These are phyloP conservation scores for Stenogyne calaminthoides DNA, from an alignment of 305 asterid genomes.

Conservation along the genomic window DNA sequence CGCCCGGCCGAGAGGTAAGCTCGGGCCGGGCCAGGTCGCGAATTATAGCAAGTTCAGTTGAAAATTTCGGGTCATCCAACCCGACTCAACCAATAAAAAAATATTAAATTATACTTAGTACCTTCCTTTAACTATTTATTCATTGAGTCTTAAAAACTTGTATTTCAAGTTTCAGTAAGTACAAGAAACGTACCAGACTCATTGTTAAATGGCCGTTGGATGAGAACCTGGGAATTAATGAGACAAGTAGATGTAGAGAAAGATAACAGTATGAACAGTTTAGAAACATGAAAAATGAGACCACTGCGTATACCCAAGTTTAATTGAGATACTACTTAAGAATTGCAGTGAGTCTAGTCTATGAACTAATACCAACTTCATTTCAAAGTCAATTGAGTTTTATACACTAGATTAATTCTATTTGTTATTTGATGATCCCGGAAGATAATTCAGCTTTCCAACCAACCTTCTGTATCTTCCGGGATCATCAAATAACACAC, in stretches of 20 bases:
- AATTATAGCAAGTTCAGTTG: too few relatives aligned
- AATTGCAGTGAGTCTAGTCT: not conserved
- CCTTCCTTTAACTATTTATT: not conserved
- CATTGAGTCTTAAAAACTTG: not conserved
- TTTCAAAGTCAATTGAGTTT: not conserved
- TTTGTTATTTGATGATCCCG: too few relatives aligned
- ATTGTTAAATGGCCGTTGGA: not conserved
- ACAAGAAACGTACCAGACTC: constrained; percentile 5
- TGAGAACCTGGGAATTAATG: constrained; percentile 10
- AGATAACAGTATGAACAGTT: not conserved
- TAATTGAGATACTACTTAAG: not conserved
- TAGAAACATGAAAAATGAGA: not conserved
- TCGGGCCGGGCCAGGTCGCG: too few relatives aligned
- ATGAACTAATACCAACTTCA: not conserved
- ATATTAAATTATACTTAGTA: too few relatives aligned
- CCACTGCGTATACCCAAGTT: not conserved
- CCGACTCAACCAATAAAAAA: not conserved
- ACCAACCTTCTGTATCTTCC: too few relatives aligned
- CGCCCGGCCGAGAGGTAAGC: too few relatives aligned
- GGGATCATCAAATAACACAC: too few relatives aligned
- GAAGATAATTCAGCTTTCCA: too few relatives aligned
- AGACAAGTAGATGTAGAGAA: not conserved
- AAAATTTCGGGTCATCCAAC: not conserved
- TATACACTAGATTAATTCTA: not conserved
- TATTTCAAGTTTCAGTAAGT: not conserved